Base-by-base conservation (phyloP, 1,139 yeast genomes). In the Suhomyces anneliseae region DNA sequence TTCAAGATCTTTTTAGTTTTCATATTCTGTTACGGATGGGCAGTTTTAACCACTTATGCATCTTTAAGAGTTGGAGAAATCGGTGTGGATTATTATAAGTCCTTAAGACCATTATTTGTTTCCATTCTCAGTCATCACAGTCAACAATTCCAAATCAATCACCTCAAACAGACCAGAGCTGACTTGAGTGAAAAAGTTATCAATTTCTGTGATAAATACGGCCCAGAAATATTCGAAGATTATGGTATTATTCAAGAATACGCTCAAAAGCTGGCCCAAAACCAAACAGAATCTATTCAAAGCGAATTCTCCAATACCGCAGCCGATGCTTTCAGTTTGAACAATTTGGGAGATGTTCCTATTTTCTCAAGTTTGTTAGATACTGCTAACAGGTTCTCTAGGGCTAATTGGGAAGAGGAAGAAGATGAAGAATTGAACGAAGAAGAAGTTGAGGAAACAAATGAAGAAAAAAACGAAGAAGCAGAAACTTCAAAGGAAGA, bases 181-280 rank as follows among this genome's bases (percentile, higher is more conserved):
- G 72, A 70, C 41, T 71, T 90, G 46, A 78, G 86, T 2, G 66
- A 64, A 37, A 78, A 81, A 51, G 87, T 90, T 39, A 81, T 89
- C 11, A 82, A 80, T 34, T 72, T 83, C 27, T 87, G 90, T 52
- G 83, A 87, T 59, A 78, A 77, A 43, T 76, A 83, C 48, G 96
- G 96, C 0, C 95, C 96, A 0, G 78, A 79, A 55, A 65, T 90
- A 52, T 90, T 83, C 70, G 89, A 90, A 10, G 96, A 90, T 63
- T 74, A 65, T 51, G 66, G 65, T 36, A 56, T 60, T 38, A 66
- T 74, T 43, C 71, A 71, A 15, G 59, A 62, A 45, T 69, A 67
- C 54, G 38, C 49, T 27, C 34, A 40, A 12, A 46, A 29, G 40
- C 27, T 34, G 64, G 46, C 52, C 54, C 9, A 49, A 51, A 26